Conservation (phyloP, 2,329 filamentous ascomycete species). For the Hansfordia pulvinata region DNA sequence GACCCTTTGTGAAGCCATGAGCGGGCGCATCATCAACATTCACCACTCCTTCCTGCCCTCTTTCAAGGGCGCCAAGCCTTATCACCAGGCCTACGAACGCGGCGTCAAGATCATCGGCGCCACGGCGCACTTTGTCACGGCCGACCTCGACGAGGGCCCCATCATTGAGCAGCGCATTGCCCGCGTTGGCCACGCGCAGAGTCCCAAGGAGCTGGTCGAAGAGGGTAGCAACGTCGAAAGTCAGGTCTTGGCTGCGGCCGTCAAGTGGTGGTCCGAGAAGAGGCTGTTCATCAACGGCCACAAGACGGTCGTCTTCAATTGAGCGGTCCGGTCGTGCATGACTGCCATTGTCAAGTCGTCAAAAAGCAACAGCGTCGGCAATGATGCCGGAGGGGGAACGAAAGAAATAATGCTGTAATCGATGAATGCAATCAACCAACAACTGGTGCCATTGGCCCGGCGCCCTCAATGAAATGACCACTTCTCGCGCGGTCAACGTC, state of each 20-base stretch:
- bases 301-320: slow-evolving; percentile 67
- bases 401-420: no score
- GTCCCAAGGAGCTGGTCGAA: slow-evolving; percentile 61
- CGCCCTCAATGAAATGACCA: no score
- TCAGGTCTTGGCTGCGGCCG: slow-evolving; percentile 66
- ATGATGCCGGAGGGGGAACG: no score
- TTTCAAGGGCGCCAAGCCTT: slow-evolving; percentile 82
- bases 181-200: slow-evolving; percentile 64
- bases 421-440: no score
- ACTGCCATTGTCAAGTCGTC: no score
- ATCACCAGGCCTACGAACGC: slow-evolving; percentile 76
- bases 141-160: slow-evolving; percentile 72
- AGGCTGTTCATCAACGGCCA: slow-evolving; percentile 64
- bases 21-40: slow-evolving; percentile 82
- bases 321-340: no score
- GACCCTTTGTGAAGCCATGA: slow-evolving; percentile 63
- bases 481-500: no score
- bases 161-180: slow-evolving; percentile 79
- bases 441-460: no score
- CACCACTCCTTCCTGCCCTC: slow-evolving; percentile 77
- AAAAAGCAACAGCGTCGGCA: no score
- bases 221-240: slow-evolving; percentile 77
- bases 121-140: slow-evolving; percentile 76
- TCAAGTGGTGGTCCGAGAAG: slow-evolving; percentile 73
- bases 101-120: slow-evolving; percentile 84